Evolutionary conservation across 2,329 filamentous ascomycete species (phyloP).

Genomic region (Neoscytalidium dimidiatum): DNA sequence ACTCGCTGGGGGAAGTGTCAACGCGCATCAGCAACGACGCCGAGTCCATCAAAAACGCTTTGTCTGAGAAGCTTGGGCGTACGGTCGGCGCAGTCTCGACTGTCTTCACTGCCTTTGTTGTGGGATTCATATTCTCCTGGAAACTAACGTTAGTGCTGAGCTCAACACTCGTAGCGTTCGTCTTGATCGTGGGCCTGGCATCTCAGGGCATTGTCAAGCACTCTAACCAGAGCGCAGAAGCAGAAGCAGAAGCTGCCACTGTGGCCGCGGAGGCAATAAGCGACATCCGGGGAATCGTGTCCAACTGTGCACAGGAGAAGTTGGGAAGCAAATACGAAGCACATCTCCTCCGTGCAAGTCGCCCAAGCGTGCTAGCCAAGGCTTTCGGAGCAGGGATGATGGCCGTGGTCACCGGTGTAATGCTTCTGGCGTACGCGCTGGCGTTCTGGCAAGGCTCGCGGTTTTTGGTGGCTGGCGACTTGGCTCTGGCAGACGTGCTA

Average conservation of each 20-base stretch:
- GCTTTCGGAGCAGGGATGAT: background rate
- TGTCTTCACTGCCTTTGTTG: conserved; percentile 76
- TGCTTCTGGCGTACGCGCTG: conserved; percentile 10
- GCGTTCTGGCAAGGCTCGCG: conserved; percentile 16
- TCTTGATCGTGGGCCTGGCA: background rate
- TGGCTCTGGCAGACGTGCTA: conserved; percentile 85
- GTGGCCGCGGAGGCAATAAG: background rate
- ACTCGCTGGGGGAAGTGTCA: conserved; percentile 79
- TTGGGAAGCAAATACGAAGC: background rate
- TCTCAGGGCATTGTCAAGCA: background rate
- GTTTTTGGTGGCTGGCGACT: background rate
- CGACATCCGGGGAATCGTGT: background rate
- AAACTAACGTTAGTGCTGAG: background rate
- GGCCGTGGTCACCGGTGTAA: conserved; percentile 1
- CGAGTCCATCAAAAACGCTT: conserved; percentile 88
- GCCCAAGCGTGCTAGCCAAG: conserved; percentile 1
- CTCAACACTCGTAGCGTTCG: conserved; percentile 8
- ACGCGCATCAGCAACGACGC: conserved; percentile 93
- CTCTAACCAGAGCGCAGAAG: conserved; percentile 49
- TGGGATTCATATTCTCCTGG: conserved; percentile 12
- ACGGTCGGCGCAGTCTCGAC: conserved; percentile 61
- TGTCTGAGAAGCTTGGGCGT: conserved; percentile 58
- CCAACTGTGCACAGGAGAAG: conserved; percentile 3
- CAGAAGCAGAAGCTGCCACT: conserved; percentile 65
- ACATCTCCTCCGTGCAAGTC: background rate